phyloP scores from a whole-genome alignment of 2,329 filamentous ascomycete species.

The Leptographium lundbergii region DNA sequence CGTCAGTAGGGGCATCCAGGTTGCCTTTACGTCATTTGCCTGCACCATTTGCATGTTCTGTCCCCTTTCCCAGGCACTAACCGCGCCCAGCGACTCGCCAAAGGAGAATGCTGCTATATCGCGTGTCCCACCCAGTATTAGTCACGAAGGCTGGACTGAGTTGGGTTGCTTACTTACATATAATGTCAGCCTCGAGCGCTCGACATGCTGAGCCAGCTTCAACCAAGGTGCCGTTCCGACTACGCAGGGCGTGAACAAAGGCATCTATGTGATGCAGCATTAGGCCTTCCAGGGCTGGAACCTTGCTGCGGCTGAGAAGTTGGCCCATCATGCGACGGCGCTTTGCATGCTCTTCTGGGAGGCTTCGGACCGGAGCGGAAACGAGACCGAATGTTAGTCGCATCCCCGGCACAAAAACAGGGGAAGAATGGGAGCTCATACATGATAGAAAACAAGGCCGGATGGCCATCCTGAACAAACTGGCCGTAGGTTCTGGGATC shows the following conservation, averaged over 20 bases:
- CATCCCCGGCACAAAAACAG: neutral
- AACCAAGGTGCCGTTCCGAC: neutral
- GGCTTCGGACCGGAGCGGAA: neutral
- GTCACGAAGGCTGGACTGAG: neutral
- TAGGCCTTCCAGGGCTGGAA: constrained; percentile 1
- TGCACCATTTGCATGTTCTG: constrained; percentile 2
- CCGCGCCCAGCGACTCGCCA: neutral
- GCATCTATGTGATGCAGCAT: constrained; percentile 3
- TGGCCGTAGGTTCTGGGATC: constrained; percentile 8
- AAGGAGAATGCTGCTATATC: constrained; percentile 6
- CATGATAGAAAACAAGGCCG: neutral
- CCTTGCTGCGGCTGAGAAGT: constrained; percentile 8
- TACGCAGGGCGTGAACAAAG: neutral
- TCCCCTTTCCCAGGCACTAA: constrained; percentile 3
- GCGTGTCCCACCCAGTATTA: neutral
- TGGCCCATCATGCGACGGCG: constrained; percentile 8
- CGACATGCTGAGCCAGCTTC: neutral
- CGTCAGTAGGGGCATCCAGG: neutral
- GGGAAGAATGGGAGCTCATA: neutral
- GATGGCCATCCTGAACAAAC: constrained; percentile 5
- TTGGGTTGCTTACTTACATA: constrained; percentile 1
- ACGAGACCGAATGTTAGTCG: neutral
- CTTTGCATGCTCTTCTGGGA: constrained; percentile 3
- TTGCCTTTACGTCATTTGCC: neutral
- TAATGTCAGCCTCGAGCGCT: constrained; percentile 6